Percentiles rank a stretch among this genome's conserved stretches.
phyloP scores from a whole-genome alignment of 1,284 basidiomycete species.

The Cryptococcus deneoformans region DNA sequence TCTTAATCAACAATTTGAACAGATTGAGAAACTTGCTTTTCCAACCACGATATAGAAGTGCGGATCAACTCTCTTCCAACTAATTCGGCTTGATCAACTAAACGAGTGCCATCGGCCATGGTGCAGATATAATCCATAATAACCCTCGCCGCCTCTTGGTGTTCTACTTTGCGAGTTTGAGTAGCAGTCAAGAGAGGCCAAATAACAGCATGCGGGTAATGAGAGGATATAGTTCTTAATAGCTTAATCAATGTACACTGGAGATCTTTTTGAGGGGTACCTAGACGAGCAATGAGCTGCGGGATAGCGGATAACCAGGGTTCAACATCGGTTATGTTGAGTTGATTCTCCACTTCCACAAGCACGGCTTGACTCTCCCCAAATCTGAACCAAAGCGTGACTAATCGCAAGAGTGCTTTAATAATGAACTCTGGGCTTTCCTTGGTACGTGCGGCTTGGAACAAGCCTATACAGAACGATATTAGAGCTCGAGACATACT shows the following conservation, averaged over 20 bases:
- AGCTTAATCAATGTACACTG: slow-evolving; percentile 34
- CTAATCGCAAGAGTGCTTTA: slow-evolving; percentile 82
- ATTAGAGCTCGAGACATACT: neutral
- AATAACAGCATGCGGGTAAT: slow-evolving; percentile 44
- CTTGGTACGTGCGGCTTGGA: slow-evolving; percentile 31
- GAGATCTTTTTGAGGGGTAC: slow-evolving; percentile 32
- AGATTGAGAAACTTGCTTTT: slow-evolving; percentile 23
- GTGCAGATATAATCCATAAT: slow-evolving; percentile 42
- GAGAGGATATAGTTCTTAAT: slow-evolving; percentile 34
- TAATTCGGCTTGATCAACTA: slow-evolving; percentile 39
- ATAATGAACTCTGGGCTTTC: slow-evolving; percentile 37
- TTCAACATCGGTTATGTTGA: slow-evolving; percentile 24
- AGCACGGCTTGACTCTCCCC: slow-evolving; percentile 83
- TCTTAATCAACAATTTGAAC: neutral
- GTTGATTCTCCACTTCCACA: slow-evolving; percentile 32
- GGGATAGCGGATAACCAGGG: slow-evolving; percentile 42
- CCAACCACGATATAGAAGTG: slow-evolving; percentile 34
- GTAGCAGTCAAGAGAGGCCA: slow-evolving; percentile 45
- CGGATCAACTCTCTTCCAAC: slow-evolving; percentile 41
- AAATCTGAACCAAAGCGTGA: slow-evolving; percentile 98
- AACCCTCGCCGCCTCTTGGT: slow-evolving; percentile 36
- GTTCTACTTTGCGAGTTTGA: slow-evolving; percentile 36
- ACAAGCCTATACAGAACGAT: slow-evolving; percentile 19
- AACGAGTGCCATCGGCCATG: slow-evolving; percentile 28
- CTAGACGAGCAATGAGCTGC: slow-evolving; percentile 44